Percentiles rank a stretch among this genome's conserved stretches.
These are phyloP conservation scores for Galeopsis tetrahit DNA, from an alignment of 257 asterid species.

Conservation along the genomic window DNA sequence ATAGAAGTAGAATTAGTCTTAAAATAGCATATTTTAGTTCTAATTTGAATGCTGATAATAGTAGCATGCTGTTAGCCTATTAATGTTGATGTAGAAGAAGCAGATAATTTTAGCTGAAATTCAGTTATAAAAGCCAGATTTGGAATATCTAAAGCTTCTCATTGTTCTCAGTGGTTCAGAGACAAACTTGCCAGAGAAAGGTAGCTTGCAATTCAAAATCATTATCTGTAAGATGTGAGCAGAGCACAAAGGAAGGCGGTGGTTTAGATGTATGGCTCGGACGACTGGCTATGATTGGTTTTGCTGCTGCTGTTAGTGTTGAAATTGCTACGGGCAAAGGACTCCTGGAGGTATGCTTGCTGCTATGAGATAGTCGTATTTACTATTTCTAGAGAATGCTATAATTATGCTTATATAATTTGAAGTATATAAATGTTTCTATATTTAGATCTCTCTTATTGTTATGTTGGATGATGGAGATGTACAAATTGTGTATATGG, in stretches of 20 bases:
- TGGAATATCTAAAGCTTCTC: background rate
- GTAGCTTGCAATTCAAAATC: constrained; percentile 38
- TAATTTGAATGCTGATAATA: background rate
- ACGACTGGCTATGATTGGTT: constrained; percentile 83
- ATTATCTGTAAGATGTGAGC: constrained; percentile 70
- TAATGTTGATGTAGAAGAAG: constrained; percentile 9
- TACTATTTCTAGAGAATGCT: background rate
- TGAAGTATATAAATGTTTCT: background rate
- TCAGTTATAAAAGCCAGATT: background rate
- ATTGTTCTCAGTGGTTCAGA: constrained; percentile 49
- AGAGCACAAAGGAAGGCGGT: constrained; percentile 60
- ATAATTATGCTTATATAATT: background rate
- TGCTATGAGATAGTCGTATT: background rate
- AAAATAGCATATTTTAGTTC: background rate
- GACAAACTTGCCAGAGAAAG: constrained; percentile 33
- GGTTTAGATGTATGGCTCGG: constrained; percentile 89
- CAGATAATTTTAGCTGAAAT: constrained; percentile 13
- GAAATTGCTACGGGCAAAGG: constrained; percentile 91
- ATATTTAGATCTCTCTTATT: background rate
- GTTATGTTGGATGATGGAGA: constrained; percentile 4
- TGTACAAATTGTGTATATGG: background rate
- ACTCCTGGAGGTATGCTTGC: constrained; percentile 51
- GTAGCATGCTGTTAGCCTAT: background rate
- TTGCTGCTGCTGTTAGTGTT: constrained; percentile 72
- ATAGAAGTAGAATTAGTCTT: background rate